Evolutionary conservation across 1,284 basidiomycete species (phyloP), one percentile per base, ranked within the genome.

Genomic region (Malassezia arunalokei): DNA sequence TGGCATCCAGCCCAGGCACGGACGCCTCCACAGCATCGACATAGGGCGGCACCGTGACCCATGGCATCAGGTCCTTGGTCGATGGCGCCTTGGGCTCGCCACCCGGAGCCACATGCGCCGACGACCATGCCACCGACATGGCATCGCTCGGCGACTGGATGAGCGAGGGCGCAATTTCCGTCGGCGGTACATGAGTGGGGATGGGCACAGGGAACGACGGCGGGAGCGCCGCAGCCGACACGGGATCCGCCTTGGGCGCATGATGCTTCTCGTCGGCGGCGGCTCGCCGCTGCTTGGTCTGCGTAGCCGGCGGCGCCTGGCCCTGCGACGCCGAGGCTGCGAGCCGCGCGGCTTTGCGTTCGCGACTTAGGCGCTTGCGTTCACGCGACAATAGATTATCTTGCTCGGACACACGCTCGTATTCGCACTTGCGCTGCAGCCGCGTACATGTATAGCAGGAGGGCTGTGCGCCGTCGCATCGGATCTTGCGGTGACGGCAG

Each of bases 401-500:
- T 38, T 57, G 54, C 38, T 64, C 64, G 9, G 59, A 64, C 9
- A 68, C 65, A 5, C 62, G 62, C 55, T 68, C 62, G 54, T 68
- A 68, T 33, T 64, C 64, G 51, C 65, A 68, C 49, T 61, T 56
- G 24, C 65, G 49, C 42, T 60, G 58, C 12, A 68, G 49, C 6
- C 62, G 64, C 11, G 60, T 58, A 45, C 65, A 68, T 17, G 64
- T 65, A 17, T 63, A 59, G 48, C 65, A 68, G 2, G 58, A 42
- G 9, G 65, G 65, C 46, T 65, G 62, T 0, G 57, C 45, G 20
- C 65, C 65, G 24, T 68, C 65, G 37, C 65, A 68, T 35, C 63
- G 65, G 52, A 68, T 68, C 43, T 68, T 68, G 12, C 65, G 54
- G 51, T 65, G 63, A 17, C 65, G 63, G 30, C 65, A 68, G 49